Evolutionary conservation across 352 stramenopile species (phyloP), one percentile per base, ranked within the genome.

Genomic region (Phytopythium litorale): DNA sequence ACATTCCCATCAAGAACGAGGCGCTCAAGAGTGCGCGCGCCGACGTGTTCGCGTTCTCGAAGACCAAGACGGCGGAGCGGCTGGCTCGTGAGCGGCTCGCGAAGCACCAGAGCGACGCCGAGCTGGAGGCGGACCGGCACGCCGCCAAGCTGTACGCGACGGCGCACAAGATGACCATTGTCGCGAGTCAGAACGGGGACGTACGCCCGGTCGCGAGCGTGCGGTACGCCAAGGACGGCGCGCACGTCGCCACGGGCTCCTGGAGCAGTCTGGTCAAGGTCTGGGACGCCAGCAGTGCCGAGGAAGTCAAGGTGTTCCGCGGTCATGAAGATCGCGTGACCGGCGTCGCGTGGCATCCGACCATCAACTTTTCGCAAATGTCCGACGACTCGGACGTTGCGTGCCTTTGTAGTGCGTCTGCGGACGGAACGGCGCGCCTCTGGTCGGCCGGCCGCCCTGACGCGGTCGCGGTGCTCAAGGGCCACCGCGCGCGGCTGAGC

Each of bases 121-220:
- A 42, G 49, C 8, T 76, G 87, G 16, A 73, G 88, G 33, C 54
- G 79, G 87, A 92, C 42, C 79, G 60, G n/a, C 71, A 81, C 23
- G 96, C 89, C 38, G 77, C 83, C 13, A 65, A 84, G 59, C 72
- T 96, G 23, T 98, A 98, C 70, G 72, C 86, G 37, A 87, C 81
- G 7, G 67, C 78, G 12, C 52, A 79, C 30, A 82, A 83, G 57
- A 89, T 98, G 70, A 79, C 80, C 7, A 89, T 98, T 57, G 72
- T 97, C 53, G 89, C 88, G 43, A 98, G 93, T 67, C 97, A 99
- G 64, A 98, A 98, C 67, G 97, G 87, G 33, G 97, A 98, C 71
- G 86, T 94, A 25, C 76, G 97, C 25, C 92, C 94, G 16, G 70
- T 99, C 9, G 84, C 91, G n/a, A 74, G 62, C 38, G 82, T 94